Evolutionary conservation across 2,329 filamentous ascomycete genomes (phyloP).

Genomic region (Proliferodiscus dingleyae): DNA sequence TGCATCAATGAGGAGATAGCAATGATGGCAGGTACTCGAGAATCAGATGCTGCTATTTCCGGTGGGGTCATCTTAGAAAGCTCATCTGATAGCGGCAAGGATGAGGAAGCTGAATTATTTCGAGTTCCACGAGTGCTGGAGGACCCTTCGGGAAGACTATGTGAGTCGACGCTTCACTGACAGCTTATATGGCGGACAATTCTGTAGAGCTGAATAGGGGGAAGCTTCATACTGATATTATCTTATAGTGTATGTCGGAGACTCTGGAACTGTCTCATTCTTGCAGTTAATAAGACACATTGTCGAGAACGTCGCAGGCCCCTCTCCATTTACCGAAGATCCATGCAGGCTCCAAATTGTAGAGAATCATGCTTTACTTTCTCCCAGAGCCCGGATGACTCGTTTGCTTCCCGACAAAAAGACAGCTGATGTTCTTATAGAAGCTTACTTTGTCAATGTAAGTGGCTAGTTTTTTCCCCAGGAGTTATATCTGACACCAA

Average conservation of each 20-base stretch:
- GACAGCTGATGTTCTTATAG: constrained; percentile 49
- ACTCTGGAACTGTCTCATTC: constrained; percentile 26
- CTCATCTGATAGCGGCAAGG: constrained; percentile 31
- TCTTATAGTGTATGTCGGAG: constrained; percentile 26
- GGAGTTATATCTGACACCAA: constrained; percentile 5
- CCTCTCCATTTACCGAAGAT: constrained; percentile 25
- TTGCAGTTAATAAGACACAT: constrained; percentile 26
- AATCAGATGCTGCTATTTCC: constrained; percentile 25
- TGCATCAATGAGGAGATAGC: neutral
- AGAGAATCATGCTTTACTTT: constrained; percentile 33
- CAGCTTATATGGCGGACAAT: too few relatives aligned
- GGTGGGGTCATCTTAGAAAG: too few relatives aligned
- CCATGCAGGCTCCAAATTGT: constrained; percentile 23
- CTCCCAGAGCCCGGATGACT: constrained; percentile 41
- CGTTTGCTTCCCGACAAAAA: constrained; percentile 51
- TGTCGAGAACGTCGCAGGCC: constrained; percentile 23
- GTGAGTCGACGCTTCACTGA: constrained; percentile 36
- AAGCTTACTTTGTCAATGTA: constrained; percentile 59
- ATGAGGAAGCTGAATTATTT: constrained; percentile 51
- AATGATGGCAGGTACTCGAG: neutral
- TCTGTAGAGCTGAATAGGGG: too few relatives aligned
- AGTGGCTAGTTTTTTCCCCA: constrained; percentile 16
- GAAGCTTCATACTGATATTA: neutral
- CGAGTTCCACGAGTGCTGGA: constrained; percentile 54
- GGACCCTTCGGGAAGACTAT: constrained; percentile 51